These are phyloP conservation scores for Crithidia bombi DNA, from an alignment of 208 protist species.

Conservation along the genomic window DNA sequence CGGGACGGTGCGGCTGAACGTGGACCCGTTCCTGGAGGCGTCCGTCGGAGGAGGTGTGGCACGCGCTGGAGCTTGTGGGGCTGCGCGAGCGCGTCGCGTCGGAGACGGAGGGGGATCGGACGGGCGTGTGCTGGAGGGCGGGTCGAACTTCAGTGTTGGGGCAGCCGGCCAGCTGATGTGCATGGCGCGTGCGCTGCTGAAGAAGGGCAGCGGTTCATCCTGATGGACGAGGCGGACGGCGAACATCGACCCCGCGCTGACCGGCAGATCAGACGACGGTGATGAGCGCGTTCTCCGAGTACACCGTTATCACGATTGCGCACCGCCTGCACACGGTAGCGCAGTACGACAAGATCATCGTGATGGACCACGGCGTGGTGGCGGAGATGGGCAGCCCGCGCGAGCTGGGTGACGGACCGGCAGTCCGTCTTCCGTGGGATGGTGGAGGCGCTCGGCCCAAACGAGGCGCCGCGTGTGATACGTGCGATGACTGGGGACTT, in stretches of 20 bases:
- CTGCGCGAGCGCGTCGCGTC: conserved; percentile 41
- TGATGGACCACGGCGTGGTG: conserved; percentile 68
- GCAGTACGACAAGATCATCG: conserved; percentile 74
- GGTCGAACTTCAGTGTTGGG: conserved; percentile 75
- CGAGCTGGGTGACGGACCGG: conserved; percentile 36
- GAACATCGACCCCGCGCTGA: conserved; percentile 71
- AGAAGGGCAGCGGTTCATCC: conserved; percentile 61
- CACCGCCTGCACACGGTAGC: conserved; percentile 77
- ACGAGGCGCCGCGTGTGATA: neutral
- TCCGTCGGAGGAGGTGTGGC: conserved; percentile 37
- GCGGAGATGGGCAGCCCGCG: conserved; percentile 56
- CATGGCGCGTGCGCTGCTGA: conserved; percentile 74
- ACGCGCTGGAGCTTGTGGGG: conserved; percentile 60
- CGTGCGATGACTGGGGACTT: neutral
- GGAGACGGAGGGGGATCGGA: conserved; percentile 40
- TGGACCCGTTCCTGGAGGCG: conserved; percentile 70
- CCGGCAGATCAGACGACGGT: conserved; percentile 59
- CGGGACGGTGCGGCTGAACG: conserved; percentile 74
- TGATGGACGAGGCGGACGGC: conserved; percentile 89
- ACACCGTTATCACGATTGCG: conserved; percentile 86
- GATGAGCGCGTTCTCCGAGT: conserved; percentile 52
- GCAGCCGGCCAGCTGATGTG: conserved; percentile 77
- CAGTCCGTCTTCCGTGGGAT: conserved; percentile 45
- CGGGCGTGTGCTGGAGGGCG: conserved; percentile 59
- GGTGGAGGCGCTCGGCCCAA: conserved; percentile 42